Base-by-base conservation (phyloP, 2,329 filamentous ascomycete genomes). In the Epichloe gansuensis region DNA sequence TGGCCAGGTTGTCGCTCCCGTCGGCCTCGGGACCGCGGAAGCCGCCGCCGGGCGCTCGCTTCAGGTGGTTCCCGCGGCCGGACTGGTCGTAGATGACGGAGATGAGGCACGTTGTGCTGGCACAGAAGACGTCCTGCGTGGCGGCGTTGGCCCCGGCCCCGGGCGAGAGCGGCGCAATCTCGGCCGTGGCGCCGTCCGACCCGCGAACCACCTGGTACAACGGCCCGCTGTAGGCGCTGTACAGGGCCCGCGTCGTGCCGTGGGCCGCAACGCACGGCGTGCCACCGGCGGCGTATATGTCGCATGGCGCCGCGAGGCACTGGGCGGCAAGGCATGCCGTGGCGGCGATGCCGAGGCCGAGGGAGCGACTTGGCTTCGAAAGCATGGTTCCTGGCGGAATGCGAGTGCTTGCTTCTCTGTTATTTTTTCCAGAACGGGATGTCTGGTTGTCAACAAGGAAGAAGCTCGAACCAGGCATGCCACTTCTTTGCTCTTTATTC, bases 1-100 rank as follows among this genome's bases (percentile, higher is more conserved):
- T 73, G 44, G 81, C 78, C 15, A 81, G 63, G 60, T 81, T 78
- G 63, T 84, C 81, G 59, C 74, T 76, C 46, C 79, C 79, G 59
- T 74, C 71, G 35, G 69, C 43, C 25, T 77, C 76, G 0, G 80
- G 80, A 9, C 81, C 81, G 0, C 59, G 64, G 58, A 77, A 81
- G 34, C 69, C 77, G 1, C 80, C 81, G 0, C 74, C 77, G 12
- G 62, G 61, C 2, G 81, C 82, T 56, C 79, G 79, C 0, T 75
- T 81, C 3, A 85, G 76, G 58, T 85, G 76, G 55, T 85, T 85
- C 1, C 71, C 71, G 1, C 64, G 65, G 51, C 80, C 80, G 12
- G 81, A 82, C 64, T 85, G 82, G 61, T 85, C 82, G 60, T 84
- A 84, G 50, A 83, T 82, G 58, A 78, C 71, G 0, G 74, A 74